Evolutionary conservation across 129 eudicot species (phyloP), one percentile per base, ranked within the genome.

Genomic region (Helianthus tuberosus): DNA sequence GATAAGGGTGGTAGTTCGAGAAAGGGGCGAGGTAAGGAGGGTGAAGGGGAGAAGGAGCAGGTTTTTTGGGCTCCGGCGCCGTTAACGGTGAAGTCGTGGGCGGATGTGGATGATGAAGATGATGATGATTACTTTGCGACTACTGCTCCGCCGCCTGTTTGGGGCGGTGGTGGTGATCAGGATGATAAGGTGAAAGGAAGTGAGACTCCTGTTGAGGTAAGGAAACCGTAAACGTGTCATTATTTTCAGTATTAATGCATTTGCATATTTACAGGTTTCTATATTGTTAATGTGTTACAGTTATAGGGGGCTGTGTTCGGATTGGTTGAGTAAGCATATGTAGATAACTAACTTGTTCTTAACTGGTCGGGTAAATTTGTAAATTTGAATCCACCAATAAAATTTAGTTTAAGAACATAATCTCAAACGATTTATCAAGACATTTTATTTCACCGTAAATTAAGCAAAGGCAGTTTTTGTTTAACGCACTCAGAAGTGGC

Each of bases 71-170:
- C 92, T 47, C 96, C 96, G 2, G 85, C 96, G 0, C 93, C 89
- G 0, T 54, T 92, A 71, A 87, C 84, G 0, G 80, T 70, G 47
- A 92, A 87, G 32, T 92, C 97, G 6, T 92, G 97, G 97, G 97
- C 96, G 8, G 97, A 92, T 77, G 97, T 92, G 8, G 97, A 89
- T 71, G 97, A 92, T 53, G 97, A 89, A 29, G 97, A 92, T 73
- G 97, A 92, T 61, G 97, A 92, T 48, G 97, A 92, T 67, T 92
- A 86, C 66, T 92, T 84, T 69, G 96, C 93, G 17, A 87, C 93
- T 46, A 85, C 91, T 0, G 96, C 93, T 41, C 97, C 93, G 2
- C 91, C 83, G 8, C 66, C 82, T 13, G 83, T 78, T 72, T 92
- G 96, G 97, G 89, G 81, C 57, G 73, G 59, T 66, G 64, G 82